Evolutionary conservation across 371 early-diverging fungal genomes (phyloP).

Genomic region (Blakeslea trispora): DNA sequence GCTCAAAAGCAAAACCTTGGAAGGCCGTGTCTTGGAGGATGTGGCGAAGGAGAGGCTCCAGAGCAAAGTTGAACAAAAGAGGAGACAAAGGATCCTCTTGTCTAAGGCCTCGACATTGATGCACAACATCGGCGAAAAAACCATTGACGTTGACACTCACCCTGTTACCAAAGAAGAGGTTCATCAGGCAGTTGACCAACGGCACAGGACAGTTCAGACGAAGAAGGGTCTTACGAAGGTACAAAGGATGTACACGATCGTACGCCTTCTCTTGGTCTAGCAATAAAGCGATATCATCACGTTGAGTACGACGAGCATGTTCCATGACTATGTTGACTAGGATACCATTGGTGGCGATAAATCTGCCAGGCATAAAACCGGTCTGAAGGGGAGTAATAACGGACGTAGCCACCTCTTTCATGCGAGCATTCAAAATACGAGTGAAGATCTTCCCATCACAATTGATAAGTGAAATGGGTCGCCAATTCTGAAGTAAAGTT

Average conservation of each 20-base stretch:
- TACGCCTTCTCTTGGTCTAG: constrained; percentile 30
- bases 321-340: constrained; percentile 4
- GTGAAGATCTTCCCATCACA: constrained; percentile 31
- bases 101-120: constrained; percentile 16
- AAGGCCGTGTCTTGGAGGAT: neutral
- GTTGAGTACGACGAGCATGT: neutral
- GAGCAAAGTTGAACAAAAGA: constrained; percentile 25
- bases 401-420: neutral
- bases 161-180: constrained; percentile 13
- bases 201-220: constrained; percentile 13
- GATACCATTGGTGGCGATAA: constrained; percentile 27
- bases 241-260: constrained; percentile 22
- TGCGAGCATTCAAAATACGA: constrained; percentile 13
- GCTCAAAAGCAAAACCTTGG: too few relatives aligned
- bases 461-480: constrained; percentile 20
- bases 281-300: constrained; percentile 13
- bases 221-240: constrained; percentile 8
- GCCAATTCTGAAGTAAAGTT: constrained; percentile 24
- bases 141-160: constrained; percentile 21
- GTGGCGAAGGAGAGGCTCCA: constrained; percentile 14
- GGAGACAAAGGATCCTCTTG: constrained; percentile 31
- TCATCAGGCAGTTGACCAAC: constrained; percentile 5
- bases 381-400: constrained; percentile 19
- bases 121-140: constrained; percentile 1
- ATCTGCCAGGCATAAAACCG: constrained; percentile 20